Percentiles rank a stretch among this genome's conserved stretches.
These are phyloP conservation scores for Mycena polygramma DNA, from an alignment of 768 basidiomycete genomes.

Conservation along the genomic window DNA sequence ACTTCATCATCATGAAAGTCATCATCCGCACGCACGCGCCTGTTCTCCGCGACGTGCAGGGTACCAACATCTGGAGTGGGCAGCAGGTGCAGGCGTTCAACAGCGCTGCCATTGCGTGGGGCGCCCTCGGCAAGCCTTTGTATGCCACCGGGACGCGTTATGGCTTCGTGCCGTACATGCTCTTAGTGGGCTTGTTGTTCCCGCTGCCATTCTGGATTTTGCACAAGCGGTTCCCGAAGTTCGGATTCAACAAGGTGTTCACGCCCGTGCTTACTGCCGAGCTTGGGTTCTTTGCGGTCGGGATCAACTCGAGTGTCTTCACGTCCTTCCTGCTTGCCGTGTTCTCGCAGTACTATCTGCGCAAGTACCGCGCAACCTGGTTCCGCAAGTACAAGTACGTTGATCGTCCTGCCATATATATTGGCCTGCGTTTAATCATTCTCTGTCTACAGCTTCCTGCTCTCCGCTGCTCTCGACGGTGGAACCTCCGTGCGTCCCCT, in stretches of 20 bases:
- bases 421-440: neutral
- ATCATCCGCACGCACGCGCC: conserved; percentile 50
- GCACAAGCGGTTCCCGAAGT: conserved; percentile 60
- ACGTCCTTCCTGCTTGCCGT: conserved; percentile 43
- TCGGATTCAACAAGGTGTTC: conserved; percentile 60
- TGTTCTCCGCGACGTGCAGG: conserved; percentile 59
- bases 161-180: conserved; percentile 58
- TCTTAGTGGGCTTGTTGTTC: conserved; percentile 60
- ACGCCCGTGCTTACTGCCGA: conserved; percentile 47
- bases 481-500: conserved; percentile 30
- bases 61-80: conserved; percentile 68
- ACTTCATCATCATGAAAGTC: conserved; percentile 66
- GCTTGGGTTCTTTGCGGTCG: conserved; percentile 48
- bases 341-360: conserved; percentile 53
- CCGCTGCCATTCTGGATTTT: conserved; percentile 67
- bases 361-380: conserved; percentile 49
- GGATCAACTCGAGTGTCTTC: conserved; percentile 54
- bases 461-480: conserved; percentile 38
- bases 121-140: conserved; percentile 63
- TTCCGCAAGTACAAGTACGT: conserved; percentile 51
- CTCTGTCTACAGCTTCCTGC: conserved; percentile 33
- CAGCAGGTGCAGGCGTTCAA: conserved; percentile 67
- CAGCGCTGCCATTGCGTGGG: conserved; percentile 67
- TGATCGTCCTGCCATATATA: neutral
- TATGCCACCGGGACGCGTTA: conserved; percentile 60